Percentiles rank a stretch among this genome's conserved stretches.
Evolutionary conservation across 2,329 filamentous ascomycete genomes (phyloP).

Genomic region (Neopestalotiopsis sp.): DNA sequence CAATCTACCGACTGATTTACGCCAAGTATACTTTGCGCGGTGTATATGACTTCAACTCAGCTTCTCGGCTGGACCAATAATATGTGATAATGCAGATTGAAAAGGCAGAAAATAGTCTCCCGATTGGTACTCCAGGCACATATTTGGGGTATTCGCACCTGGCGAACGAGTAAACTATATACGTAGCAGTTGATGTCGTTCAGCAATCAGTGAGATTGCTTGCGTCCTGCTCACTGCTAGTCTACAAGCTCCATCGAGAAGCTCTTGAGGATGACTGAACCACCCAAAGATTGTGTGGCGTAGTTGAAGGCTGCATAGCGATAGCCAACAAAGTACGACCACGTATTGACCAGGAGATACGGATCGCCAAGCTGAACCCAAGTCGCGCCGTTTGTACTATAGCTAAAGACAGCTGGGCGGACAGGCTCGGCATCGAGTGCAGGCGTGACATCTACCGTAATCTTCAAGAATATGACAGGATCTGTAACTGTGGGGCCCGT

Average conservation of each 20-base stretch:
- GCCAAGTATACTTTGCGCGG: too few species aligned
- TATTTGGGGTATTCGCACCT: too few species aligned
- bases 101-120: too few species aligned
- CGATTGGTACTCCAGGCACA: too few species aligned
- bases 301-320: constrained; percentile 53
- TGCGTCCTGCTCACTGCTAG: too few species aligned
- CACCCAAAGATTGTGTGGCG: constrained; percentile 46
- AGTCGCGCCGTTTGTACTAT: constrained; percentile 44
- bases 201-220: too few species aligned
- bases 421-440: constrained; percentile 28
- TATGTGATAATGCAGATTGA: too few species aligned
- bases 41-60: too few species aligned
- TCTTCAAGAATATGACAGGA: constrained; percentile 39
- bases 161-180: too few species aligned
- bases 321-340: constrained; percentile 51
- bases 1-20: too few species aligned
- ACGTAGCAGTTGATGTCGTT: too few species aligned
- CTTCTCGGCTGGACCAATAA: too few species aligned
- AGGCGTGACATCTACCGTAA: constrained; percentile 33
- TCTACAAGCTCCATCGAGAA: constrained; percentile 20
- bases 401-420: constrained; percentile 37
- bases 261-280: constrained; percentile 29
- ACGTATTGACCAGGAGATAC: constrained; percentile 41
- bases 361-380: constrained; percentile 38
- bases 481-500: constrained; percentile 29